Evolutionary conservation across 768 basidiomycete genomes (phyloP), one percentile per base, ranked within the genome.

Genomic region (Lyophyllum decastes): DNA sequence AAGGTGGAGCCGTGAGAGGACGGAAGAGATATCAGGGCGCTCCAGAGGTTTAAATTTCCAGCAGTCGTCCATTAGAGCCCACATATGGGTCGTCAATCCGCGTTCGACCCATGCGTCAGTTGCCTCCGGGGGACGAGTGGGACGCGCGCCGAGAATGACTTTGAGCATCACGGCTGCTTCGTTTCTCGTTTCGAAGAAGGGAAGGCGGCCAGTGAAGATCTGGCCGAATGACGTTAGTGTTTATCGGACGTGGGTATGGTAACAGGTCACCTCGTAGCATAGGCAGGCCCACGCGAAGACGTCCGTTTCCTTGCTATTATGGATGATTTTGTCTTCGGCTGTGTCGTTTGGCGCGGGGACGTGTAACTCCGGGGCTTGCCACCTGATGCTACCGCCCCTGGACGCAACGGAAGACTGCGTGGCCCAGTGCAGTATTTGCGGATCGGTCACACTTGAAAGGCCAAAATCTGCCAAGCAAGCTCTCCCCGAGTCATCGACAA

Each of bases 381-480:
- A 59, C 49, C 61, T 50, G 10, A 9, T 7, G 25, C 52, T 55
- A 0, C 61, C 61, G 4, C 61, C 58, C 0, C 47, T 43, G 8
- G 58, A 62, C 9, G 61, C 58, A 10, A 45, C 45, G 1, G 58
- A 34, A 0, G 61, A 62, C n/a, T 62, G 57, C 6, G 59, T 52
- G 4, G 57, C 52, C 66, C 65, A 68, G 2, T 50, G 41, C 9
- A 59, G 16, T 30, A 62, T 62, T 6, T 57, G 2, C 4, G 52
- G 27, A 40, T 64, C 61, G 14, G 53, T 53, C 8, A 66, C 52
- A 6, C 49, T 59, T 2, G 67, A 66, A 7, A 70, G 45, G 2
- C 67, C 67, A 34, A 70, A 68, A 43, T 68, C 67, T 0, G 62
- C 65, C 11, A 70, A 40, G 25, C 60, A 61, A 7, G 66, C 66